Evolutionary conservation across 345 rosid genomes (phyloP).

Genomic region (Stellera chamaejasme): DNA sequence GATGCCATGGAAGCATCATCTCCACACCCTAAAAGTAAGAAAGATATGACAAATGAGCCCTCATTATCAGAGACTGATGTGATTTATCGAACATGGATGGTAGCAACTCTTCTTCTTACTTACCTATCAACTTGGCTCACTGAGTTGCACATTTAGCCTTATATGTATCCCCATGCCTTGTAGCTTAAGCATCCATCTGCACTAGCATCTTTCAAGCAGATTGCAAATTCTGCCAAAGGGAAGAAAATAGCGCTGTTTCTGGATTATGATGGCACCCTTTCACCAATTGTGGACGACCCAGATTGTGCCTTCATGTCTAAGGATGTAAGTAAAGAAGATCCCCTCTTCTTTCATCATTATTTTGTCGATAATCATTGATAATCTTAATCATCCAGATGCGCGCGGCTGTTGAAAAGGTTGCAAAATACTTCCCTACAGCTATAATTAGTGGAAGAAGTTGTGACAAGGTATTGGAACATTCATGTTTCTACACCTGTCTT

Average conservation of each 20-base stretch:
- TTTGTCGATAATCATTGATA: background rate
- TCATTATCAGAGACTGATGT: slow-evolving; percentile 40
- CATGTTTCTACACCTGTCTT: background rate
- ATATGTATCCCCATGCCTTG: slow-evolving; percentile 12
- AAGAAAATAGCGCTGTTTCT: slow-evolving; percentile 74
- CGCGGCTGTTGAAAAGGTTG: slow-evolving; percentile 45
- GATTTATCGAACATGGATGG: slow-evolving; percentile 60
- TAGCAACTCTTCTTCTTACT: slow-evolving; percentile 13
- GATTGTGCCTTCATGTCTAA: slow-evolving; percentile 64
- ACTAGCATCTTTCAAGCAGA: slow-evolving; percentile 53
- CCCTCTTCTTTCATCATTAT: background rate
- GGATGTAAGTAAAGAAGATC: slow-evolving; percentile 31
- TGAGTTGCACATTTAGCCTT: background rate
- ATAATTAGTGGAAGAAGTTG: slow-evolving; percentile 93
- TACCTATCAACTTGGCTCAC: background rate
- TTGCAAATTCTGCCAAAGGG: slow-evolving; percentile 50
- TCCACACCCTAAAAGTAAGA: slow-evolving; percentile 38
- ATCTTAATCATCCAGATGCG: slow-evolving; percentile 47
- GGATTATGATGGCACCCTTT: slow-evolving; percentile 87
- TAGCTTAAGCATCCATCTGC: slow-evolving; percentile 88
- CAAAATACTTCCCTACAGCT: slow-evolving; percentile 77
- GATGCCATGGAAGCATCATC: slow-evolving; percentile 80
- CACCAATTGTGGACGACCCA: slow-evolving; percentile 83
- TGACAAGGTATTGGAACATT: slow-evolving; percentile 43
- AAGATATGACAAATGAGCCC: slow-evolving; percentile 27